Conservation (phyloP, 106 monocot genomes). For the Dendrobium huoshanense region DNA sequence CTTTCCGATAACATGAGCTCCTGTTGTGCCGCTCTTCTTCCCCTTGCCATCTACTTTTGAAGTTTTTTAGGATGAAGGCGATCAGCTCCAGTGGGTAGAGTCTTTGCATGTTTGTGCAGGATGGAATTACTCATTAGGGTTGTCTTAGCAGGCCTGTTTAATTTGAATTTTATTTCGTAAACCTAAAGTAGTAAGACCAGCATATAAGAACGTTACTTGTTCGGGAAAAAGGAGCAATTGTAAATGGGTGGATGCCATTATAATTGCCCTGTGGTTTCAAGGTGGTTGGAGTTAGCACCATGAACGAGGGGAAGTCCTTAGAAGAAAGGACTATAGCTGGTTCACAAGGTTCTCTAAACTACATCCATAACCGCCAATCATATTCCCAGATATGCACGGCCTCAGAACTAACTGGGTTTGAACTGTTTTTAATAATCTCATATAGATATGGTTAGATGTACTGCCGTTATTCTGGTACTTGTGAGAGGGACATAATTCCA, state of each 20-base stretch:
- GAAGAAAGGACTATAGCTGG: neutral
- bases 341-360: neutral
- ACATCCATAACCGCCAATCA: neutral
- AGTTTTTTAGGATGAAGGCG: neutral
- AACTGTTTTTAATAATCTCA: neutral
- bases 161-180: neutral
- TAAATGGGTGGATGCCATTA: neutral
- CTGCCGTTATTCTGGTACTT: neutral
- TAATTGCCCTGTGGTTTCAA: neutral
- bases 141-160: neutral
- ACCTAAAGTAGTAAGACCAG: neutral
- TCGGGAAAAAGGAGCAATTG: neutral
- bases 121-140: neutral
- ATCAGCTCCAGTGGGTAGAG: neutral
- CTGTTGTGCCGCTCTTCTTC: neutral
- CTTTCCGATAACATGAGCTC: neutral
- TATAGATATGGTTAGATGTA: neutral
- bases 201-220: neutral
- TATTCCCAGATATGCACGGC: neutral
- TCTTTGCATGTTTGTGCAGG: neutral
- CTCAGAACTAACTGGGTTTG: neutral
- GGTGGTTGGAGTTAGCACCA: neutral
- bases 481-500: neutral
- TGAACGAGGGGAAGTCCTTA: neutral
- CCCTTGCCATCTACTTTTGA: neutral